These are phyloP conservation scores for Myriosclerotinia duriaeana DNA, from an alignment of 2,329 filamentous ascomycete species.

Conservation along the genomic window DNA sequence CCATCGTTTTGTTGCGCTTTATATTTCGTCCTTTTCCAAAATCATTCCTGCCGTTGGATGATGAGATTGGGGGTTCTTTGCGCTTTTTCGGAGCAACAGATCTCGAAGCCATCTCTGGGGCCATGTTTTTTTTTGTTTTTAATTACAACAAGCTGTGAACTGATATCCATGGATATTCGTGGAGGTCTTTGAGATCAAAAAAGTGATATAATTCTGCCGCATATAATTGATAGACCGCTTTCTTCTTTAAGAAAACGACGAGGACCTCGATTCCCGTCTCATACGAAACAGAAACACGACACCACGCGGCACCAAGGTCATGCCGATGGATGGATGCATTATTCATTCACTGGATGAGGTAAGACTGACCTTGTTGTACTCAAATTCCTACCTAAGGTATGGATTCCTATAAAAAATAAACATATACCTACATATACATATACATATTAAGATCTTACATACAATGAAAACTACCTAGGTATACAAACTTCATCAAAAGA, in stretches of 20 bases:
- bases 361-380: background rate
- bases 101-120: conserved; percentile 32
- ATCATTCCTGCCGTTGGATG: conserved; percentile 26
- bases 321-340: too few species aligned
- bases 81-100: conserved; percentile 32
- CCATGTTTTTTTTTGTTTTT: background rate
- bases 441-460: too few species aligned
- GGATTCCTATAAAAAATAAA: background rate
- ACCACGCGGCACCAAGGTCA: conserved; percentile 4
- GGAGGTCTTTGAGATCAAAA: conserved; percentile 1
- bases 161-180: background rate
- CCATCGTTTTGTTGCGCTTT: conserved; percentile 45
- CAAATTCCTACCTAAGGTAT: too few species aligned
- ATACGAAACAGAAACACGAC: conserved; percentile 18
- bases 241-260: background rate
- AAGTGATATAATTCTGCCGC: conserved; percentile 15
- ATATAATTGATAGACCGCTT: background rate
- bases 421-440: too few species aligned
- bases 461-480: too few species aligned
- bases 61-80: conserved; percentile 34
- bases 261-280: background rate
- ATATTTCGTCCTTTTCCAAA: conserved; percentile 33
- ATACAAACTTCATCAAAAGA: background rate
- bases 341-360: conserved; percentile 1
- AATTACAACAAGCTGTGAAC: background rate